phyloP scores from a whole-genome alignment of 768 basidiomycete species.

The Coprinopsis cinerea region DNA sequence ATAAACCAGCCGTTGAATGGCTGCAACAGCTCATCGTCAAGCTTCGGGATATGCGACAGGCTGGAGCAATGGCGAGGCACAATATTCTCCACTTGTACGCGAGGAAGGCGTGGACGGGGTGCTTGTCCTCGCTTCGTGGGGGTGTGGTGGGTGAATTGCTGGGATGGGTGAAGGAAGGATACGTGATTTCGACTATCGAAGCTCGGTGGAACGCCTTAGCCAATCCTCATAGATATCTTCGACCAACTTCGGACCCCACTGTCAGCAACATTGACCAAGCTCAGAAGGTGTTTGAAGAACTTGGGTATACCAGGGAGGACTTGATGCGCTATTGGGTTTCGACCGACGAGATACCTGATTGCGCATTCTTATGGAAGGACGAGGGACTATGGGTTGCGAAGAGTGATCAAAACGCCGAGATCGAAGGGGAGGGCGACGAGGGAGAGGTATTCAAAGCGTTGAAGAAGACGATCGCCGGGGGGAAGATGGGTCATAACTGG shows the following conservation, averaged over 20 bases:
- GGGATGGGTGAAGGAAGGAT: not conserved
- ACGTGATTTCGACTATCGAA: not conserved
- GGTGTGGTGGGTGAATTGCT: constrained; percentile 4
- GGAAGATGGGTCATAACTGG: not conserved
- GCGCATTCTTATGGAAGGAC: constrained; percentile 3
- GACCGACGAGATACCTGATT: not conserved
- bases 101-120: constrained; percentile 3
- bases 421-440: not conserved
- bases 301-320: constrained; percentile 5
- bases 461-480: not conserved
- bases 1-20: constrained; percentile 5
- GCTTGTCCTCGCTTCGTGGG: constrained; percentile 2
- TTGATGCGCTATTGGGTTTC: constrained; percentile 1
- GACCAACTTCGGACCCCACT: not conserved
- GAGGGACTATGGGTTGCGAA: not conserved
- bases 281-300: constrained; percentile 1
- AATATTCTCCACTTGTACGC: constrained; percentile 4
- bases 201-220: not conserved
- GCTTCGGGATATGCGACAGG: not conserved
- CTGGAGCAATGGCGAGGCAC: not conserved
- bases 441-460: not conserved
- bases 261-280: constrained; percentile 1
- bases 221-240: constrained; percentile 3
- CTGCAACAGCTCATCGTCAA: not conserved
- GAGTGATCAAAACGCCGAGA: no score